Base-by-base conservation (phyloP, 106 monocot species). In the Hemerocallis citrina region DNA sequence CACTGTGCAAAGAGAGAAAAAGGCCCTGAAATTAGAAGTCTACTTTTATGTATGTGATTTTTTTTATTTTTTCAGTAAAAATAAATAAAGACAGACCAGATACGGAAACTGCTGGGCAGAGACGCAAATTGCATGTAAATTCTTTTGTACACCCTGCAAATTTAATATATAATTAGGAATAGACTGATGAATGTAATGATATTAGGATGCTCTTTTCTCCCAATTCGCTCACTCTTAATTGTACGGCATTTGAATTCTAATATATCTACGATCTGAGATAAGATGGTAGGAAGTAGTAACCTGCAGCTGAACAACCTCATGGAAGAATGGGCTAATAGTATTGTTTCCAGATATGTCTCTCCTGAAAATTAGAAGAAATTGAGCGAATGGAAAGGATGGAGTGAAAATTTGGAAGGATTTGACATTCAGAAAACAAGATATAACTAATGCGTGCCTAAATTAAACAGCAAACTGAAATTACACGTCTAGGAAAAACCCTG, bases 401-500 rank as follows among this genome's bases (percentile, higher is more conserved):
- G 29, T 7, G 31, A 54, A 57, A 57, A n/a, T 57, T 19, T 29
- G 19, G 17, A 16, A 55, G n/a, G 55, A n/a, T 33, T 55, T 19
- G 19, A 36, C 5, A 4, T 9, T 13, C 17, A n/a, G n/a, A n/a
- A 35, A 57, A 8, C 33, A 11, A 0, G 36, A 57, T 21, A 15
- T 35, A 21, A 61, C n/a, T 2, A 20, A 60, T 49, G 16, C 4
- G 7, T 39, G 47, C n/a, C n/a, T n/a, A n/a, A 51, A 61, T 52
- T 28, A 69, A 69, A 14, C 14, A 65, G 19, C n/a, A 14, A 67
- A 62, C 6, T 29, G 15, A 17, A 20, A 21, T 71, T 79, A 96
- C 95, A 79, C 77, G 62, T 96, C 87, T 40, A 96, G 72, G 73
- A 96, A 96, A 66, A 96, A 96, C 14, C 95, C 95, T 0, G 86